Conservation (phyloP, 345 rosid genomes). For the Rhizophora mangle region DNA sequence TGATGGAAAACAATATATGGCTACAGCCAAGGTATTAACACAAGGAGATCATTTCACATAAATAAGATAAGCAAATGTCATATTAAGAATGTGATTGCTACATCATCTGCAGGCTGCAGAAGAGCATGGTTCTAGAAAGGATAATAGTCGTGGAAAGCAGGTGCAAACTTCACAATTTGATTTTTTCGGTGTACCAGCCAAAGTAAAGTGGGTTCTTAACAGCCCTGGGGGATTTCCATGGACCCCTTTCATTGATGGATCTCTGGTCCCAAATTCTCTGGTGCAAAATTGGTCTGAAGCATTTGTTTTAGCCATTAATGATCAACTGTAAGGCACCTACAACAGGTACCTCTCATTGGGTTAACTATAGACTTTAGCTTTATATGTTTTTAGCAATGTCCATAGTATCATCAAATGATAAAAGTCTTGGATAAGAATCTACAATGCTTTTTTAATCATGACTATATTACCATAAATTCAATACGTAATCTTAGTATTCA, state of each 20-base stretch:
- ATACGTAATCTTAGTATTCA: not conserved
- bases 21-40: not conserved
- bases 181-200: conserved; percentile 29
- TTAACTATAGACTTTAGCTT: too few species aligned
- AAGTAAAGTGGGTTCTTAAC: conserved; percentile 57
- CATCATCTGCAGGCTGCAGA: conserved; percentile 19
- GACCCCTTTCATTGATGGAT: conserved; percentile 39
- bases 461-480: not conserved
- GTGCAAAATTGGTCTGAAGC: conserved; percentile 48
- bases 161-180: conserved; percentile 18
- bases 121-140: conserved; percentile 5
- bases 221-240: conserved; percentile 40
- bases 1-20: not conserved
- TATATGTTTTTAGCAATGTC: too few species aligned
- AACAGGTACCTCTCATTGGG: too few species aligned
- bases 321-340: conserved; percentile 18
- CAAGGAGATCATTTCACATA: conserved; percentile 8
- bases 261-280: conserved; percentile 36
- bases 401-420: too few species aligned
- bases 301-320: conserved; percentile 34
- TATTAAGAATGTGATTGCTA: not conserved
- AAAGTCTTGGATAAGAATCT: too few species aligned
- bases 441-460: not conserved
- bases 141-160: not conserved
- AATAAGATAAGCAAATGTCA: not conserved